Evolutionary conservation across 164 flowering plant species (phyloP).

Genomic region (Warburgia ugandensis): DNA sequence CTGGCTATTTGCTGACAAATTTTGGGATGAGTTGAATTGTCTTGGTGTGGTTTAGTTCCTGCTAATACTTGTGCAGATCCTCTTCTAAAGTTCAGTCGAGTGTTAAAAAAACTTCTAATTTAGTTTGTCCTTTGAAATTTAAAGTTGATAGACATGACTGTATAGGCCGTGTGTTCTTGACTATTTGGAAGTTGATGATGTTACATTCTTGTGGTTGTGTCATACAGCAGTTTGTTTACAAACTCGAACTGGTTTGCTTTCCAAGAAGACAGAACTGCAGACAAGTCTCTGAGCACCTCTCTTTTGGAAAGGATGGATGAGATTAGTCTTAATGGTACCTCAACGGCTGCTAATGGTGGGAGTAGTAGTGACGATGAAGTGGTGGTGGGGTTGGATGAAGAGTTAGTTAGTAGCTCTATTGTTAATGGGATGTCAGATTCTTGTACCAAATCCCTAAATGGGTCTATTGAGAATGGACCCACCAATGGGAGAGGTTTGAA

Average conservation of each 20-base stretch:
- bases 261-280: conserved; percentile 62
- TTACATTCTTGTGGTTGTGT: not conserved
- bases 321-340: conserved; percentile 47
- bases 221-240: conserved; percentile 77
- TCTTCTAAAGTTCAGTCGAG: too few relatives aligned
- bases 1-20: too few relatives aligned
- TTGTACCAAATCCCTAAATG: conserved; percentile 17
- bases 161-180: too few relatives aligned
- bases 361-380: conserved; percentile 89
- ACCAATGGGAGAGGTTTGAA: conserved; percentile 21
- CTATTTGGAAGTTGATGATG: not conserved
- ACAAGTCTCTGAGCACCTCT: conserved; percentile 43
- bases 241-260: conserved; percentile 98
- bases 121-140: too few relatives aligned
- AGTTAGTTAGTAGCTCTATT: conserved; percentile 37
- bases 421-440: conserved; percentile 35
- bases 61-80: too few relatives aligned
- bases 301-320: conserved; percentile 54
- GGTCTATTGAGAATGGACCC: conserved; percentile 12
- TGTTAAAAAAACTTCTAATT: too few relatives aligned
- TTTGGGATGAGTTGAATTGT: too few relatives aligned
- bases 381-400: conserved; percentile 80
- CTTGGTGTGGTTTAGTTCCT: too few relatives aligned
- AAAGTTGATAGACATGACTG: too few relatives aligned
- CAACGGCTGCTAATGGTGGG: conserved; percentile 32